Evolutionary conservation across 345 rosid species (phyloP), one percentile per base, ranked within the genome.

Genomic region (Euphorbia tirucalli): DNA sequence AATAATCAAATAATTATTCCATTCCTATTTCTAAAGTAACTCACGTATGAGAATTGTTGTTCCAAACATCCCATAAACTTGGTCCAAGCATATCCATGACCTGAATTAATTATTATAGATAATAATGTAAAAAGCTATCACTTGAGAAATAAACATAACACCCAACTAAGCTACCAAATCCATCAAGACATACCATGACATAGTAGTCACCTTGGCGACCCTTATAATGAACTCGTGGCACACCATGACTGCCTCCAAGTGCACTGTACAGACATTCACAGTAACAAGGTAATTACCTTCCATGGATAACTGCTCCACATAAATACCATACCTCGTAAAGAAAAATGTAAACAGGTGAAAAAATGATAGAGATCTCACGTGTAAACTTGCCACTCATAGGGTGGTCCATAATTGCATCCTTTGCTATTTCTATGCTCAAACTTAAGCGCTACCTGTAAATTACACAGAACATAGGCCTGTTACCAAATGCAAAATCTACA

Each of bases 301-400:
- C 27, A 50, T 24, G 8, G 0, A 5, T 8, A 35, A 37, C 37
- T 30, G 10, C 39, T 28, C 13, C 52, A 19, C 18, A 69, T 3
- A 32, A 63, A 28, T n/a, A 15, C 50, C 64, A 37, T 15, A 48
- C 28, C 25, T 3, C 44, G 11, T 3, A 65, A 4, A 18, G 44
- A 63, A 55, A 30, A 63, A 9, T 41, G 11, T 39, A n/a, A 54
- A 32, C 32, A 43, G 37, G 27, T 19, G 57, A 69, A 69, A 52
- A 39, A 24, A 52, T 3, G 9, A 32, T 24, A 60, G 63, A 71
- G 49, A 54, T 11, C 97, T 83, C 77, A 95, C 99, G 75, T 84
- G 88, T 95, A 94, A 79, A 95, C 99, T 87, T 95, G 99, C 99
- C 97, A 92, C 91, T 95, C 99, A 44, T 89, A 86, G 0, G 99